A percentile compares a stretch with the other conserved stretches of the same genome.
These are phyloP conservation scores for Nicotiana tomentosiformis DNA, from an alignment of 257 asterid genomes.

Conservation along the genomic window DNA sequence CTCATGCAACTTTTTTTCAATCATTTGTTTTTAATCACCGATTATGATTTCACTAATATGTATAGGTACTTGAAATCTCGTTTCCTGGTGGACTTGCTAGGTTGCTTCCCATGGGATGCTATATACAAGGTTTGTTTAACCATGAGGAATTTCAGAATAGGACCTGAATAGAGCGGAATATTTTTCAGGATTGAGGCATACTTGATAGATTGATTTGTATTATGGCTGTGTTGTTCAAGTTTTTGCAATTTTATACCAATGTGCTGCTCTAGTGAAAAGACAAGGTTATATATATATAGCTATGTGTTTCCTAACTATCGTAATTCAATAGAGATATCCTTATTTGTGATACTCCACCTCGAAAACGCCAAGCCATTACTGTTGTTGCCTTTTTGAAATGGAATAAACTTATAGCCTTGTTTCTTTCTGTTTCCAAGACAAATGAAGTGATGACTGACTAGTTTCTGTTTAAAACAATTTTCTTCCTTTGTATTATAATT, in stretches of 20 bases:
- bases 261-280: background rate
- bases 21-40: background rate
- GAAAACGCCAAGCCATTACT: background rate
- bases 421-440: background rate
- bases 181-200: background rate
- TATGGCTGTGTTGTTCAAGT: background rate
- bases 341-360: background rate
- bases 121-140: slow-evolving; percentile 43
- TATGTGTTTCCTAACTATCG: background rate
- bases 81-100: slow-evolving; percentile 53
- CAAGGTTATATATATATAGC: background rate
- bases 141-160: background rate
- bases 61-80: slow-evolving; percentile 58
- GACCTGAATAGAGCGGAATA: background rate
- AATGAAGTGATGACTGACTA: background rate
- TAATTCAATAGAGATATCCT: background rate
- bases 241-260: background rate
- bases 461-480: background rate
- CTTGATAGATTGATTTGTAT: background rate
- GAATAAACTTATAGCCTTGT: background rate
- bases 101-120: slow-evolving; percentile 78
- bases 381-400: background rate
- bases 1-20: background rate
- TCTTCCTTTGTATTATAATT: background rate
- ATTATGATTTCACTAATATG: background rate